Conservation (phyloP, 129 eudicot genomes). For the Tagetes patula region DNA sequence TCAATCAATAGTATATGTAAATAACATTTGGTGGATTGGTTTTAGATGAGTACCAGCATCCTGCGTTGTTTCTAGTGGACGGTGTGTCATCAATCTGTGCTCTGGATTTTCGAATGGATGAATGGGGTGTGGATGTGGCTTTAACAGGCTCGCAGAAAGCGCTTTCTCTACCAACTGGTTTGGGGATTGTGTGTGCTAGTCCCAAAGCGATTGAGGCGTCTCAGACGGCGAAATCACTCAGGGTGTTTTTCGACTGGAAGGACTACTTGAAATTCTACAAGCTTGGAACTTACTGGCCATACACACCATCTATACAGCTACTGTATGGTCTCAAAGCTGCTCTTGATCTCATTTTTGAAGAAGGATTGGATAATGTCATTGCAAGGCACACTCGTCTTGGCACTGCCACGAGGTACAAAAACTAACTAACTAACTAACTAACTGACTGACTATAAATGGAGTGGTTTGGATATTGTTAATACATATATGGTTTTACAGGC, state of each 20-base stretch:
- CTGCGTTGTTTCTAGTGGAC: constrained; percentile 87
- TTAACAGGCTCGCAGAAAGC: constrained; percentile 99
- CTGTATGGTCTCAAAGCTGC: constrained; percentile 89
- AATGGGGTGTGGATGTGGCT: constrained; percentile 99
- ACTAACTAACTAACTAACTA: too few relatives aligned
- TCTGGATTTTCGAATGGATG: constrained; percentile 98
- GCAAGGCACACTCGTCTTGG: constrained; percentile 92
- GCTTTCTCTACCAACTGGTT: constrained; percentile 93
- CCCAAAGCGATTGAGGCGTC: constrained; percentile 92
- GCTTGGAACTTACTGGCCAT: constrained; percentile 95
- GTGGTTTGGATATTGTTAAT: neutral
- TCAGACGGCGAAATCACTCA: constrained; percentile 76
- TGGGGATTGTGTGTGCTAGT: constrained; percentile 96
- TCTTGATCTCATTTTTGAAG: constrained; percentile 92
- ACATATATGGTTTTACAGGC: constrained; percentile 42
- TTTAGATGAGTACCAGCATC: constrained; percentile 93
- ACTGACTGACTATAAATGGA: neutral
- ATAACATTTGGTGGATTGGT: neutral
- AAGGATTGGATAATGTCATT: constrained; percentile 93
- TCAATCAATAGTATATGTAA: too few relatives aligned
- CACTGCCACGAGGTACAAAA: constrained; percentile 68
- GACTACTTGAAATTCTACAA: constrained; percentile 96
- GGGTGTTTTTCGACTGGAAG: constrained; percentile 97
- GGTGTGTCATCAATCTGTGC: constrained; percentile 99
- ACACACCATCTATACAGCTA: constrained; percentile 97